phyloP scores from a whole-genome alignment of 257 asterid genomes.

The Leptodermis oblonga region DNA sequence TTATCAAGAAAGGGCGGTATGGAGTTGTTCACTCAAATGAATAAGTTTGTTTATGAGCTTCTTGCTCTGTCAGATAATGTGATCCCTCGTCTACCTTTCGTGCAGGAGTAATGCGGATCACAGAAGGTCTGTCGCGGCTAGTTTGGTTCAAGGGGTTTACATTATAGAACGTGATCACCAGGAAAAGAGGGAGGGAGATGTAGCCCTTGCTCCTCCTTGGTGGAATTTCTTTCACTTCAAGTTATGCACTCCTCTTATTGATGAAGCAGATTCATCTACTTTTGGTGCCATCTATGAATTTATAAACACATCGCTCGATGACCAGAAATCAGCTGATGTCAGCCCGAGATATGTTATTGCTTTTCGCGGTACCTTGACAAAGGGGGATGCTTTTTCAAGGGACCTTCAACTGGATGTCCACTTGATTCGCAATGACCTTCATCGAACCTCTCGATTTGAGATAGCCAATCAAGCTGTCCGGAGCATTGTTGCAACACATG shows the following conservation, averaged over 20 bases:
- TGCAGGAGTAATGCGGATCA: conserved; percentile 60
- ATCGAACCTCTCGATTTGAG: conserved; percentile 71
- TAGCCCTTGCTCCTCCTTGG: conserved; percentile 90
- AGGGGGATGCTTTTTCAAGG: conserved; percentile 64
- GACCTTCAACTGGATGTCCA: conserved; percentile 68
- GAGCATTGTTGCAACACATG: conserved; percentile 56
- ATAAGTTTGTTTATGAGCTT: background rate
- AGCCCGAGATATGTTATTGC: conserved; percentile 63
- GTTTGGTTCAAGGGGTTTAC: conserved; percentile 85
- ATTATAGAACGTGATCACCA: conserved; percentile 80
- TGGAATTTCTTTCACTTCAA: conserved; percentile 63
- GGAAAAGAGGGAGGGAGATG: conserved; percentile 55
- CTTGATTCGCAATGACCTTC: conserved; percentile 66
- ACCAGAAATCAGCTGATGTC: conserved; percentile 12
- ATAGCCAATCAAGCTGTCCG: conserved; percentile 66
- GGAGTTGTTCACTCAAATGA: background rate
- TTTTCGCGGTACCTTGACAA: conserved; percentile 77
- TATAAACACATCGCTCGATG: conserved; percentile 23
- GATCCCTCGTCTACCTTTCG: background rate
- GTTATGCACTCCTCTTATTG: conserved; percentile 52
- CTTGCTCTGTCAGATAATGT: background rate
- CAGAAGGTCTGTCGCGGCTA: conserved; percentile 75
- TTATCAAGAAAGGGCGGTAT: background rate
- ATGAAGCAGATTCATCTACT: conserved; percentile 61
- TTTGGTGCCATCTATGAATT: conserved; percentile 77